Evolutionary conservation across 306 rosid species (phyloP).

Genomic region (Quercus suber): DNA sequence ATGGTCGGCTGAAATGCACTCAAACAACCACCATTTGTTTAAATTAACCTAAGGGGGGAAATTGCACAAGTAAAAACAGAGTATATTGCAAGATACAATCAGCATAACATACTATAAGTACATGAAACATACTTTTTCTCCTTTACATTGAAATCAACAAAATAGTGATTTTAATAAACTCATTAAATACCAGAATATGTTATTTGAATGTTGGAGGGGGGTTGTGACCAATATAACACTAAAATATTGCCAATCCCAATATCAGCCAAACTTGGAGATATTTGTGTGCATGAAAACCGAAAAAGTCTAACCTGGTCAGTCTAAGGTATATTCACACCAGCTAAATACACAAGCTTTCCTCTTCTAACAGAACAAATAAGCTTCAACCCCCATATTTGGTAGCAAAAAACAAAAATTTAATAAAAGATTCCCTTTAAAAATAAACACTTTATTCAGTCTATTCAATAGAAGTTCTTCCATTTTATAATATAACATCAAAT

Average conservation of each 20-base stretch:
- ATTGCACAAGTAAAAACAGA: not conserved
- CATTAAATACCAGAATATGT: not conserved
- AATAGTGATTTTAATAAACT: not conserved
- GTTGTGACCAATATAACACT: not conserved
- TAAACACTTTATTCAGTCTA: not conserved
- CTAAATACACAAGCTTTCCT: not conserved
- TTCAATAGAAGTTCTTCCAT: not conserved
- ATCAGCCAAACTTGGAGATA: not conserved
- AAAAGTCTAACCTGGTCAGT: not conserved
- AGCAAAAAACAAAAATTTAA: not conserved
- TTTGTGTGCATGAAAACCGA: not conserved
- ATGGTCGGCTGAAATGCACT: conserved; percentile 24
- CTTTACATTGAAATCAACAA: not conserved
- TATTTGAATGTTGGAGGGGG: not conserved
- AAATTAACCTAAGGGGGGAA: not conserved
- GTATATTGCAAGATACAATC: not conserved
- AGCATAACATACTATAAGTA: not conserved
- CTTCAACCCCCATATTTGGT: not conserved
- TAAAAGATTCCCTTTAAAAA: not conserved
- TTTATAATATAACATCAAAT: not conserved
- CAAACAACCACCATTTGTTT: not conserved
- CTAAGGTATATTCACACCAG: not conserved
- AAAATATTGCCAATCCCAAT: not conserved
- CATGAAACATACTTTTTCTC: not conserved
- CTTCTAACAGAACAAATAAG: not conserved